Evolutionary conservation across 176 grass and related monocot species (phyloP), one percentile per base, ranked within the genome.

Genomic region (Puccinellia tenuiflora): DNA sequence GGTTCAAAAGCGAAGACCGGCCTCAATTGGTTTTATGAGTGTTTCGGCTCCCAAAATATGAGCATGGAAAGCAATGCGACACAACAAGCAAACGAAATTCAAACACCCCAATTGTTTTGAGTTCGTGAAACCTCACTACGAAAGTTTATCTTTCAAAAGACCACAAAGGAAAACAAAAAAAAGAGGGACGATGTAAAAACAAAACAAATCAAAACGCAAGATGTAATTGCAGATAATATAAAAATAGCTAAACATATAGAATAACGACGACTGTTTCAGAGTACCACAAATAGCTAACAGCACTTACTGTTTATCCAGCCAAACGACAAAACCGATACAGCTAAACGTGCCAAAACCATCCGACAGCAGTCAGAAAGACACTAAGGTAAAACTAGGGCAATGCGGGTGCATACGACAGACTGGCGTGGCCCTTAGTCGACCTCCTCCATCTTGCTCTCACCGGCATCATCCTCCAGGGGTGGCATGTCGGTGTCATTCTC

Each of bases 371-470:
- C 77, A 79, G 38, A 33, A 35, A 69, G 3, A 54, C 20, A 55
- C 17, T 7, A 28, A 57, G 2, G 39, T 63, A 74, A 63, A 76
- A 64, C 63, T 71, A 85, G 21, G 21, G 61, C 10, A 24, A 37
- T 59, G 38, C 56, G 33, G 37, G 16, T 50, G 21, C 56, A 25
- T 29, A 11, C 3, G 5, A 21, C 20, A 0, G 84, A 8, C n/a
- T 12, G 34, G 22, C 81, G 4, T 81, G 74, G 35, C 64, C 81
- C 3, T 97, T 94, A 97, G 45, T 97, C 95, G 6, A 97, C 95
- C 79, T 97, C 95, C 88, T 97, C 95, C 95, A 97, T 97, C 86
- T 97, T 97, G 90, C 95, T 97, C 84, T 94, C 95, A 1, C 88
- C 92, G 0, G 90, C 88, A 12, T 97, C 92, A 4, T 97, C 95